phyloP scores from a whole-genome alignment of 2,329 filamentous ascomycete species.

The Xylariaceae sp. region DNA sequence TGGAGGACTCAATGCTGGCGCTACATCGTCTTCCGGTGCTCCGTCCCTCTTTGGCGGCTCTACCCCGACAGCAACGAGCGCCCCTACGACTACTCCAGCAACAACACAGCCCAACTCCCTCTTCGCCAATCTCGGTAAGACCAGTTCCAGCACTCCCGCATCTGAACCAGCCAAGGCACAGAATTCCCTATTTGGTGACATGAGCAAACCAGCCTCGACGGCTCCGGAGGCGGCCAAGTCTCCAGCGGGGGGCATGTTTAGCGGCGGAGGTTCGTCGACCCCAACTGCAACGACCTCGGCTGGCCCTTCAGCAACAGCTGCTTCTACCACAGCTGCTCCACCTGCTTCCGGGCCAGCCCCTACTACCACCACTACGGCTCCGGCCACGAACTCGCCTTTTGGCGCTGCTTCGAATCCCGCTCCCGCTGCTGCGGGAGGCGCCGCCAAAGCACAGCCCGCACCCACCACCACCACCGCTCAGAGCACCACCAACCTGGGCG shows the following conservation, averaged over 20 bases:
- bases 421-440: constrained; percentile 23
- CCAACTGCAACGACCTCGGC: constrained; percentile 18
- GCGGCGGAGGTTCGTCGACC: constrained; percentile 16
- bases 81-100: constrained; percentile 12
- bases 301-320: constrained; percentile 16
- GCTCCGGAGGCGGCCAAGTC: constrained; percentile 23
- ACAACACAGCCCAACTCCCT: constrained; percentile 12
- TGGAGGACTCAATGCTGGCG: constrained; percentile 9
- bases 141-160: constrained; percentile 14
- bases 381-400: constrained; percentile 23
- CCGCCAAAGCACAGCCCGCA: constrained; percentile 18
- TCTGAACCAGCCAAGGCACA: constrained; percentile 22
- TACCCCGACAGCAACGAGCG: constrained; percentile 9
- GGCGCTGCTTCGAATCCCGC: constrained; percentile 21
- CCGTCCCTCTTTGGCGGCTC: constrained; percentile 15
- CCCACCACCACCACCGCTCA: no score
- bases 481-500: constrained; percentile 42
- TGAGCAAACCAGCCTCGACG: constrained; percentile 12
- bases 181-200: constrained; percentile 20
- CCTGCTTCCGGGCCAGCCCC: constrained; percentile 16
- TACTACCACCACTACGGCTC: constrained; percentile 24
- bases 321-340: constrained; percentile 19
- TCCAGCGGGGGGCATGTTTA: constrained; percentile 20
- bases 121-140: constrained; percentile 15
- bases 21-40: constrained; percentile 12